Evolutionary conservation across 805 yeast species (phyloP).

Genomic region (Ogataea degrootiae): DNA sequence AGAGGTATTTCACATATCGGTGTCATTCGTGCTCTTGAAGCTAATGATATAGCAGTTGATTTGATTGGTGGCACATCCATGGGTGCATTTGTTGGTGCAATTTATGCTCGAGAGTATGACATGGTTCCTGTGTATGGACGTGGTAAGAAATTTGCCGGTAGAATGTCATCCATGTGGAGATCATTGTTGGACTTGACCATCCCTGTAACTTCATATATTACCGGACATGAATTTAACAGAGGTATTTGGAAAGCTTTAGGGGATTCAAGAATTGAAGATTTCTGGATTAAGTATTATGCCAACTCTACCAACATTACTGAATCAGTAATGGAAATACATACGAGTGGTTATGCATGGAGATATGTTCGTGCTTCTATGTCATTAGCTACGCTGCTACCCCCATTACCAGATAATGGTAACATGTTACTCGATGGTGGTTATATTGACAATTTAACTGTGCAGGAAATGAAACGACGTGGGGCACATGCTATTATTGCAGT

Average conservation of each 20-base stretch:
- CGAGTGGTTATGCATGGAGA: constrained; percentile 92
- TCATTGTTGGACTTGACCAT: constrained; percentile 79
- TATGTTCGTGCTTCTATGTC: constrained; percentile 96
- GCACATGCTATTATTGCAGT: constrained; percentile 86
- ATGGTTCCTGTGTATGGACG: constrained; percentile 87
- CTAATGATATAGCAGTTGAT: constrained; percentile 89
- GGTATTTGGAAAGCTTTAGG: constrained; percentile 98
- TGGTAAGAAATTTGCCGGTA: constrained; percentile 77
- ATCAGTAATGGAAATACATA: constrained; percentile 91
- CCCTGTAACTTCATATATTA: constrained; percentile 90
- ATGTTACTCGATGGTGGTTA: constrained; percentile 97
- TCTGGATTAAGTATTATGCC: constrained; percentile 85
- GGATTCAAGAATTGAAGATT: constrained; percentile 87
- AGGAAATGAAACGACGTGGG: constrained; percentile 86
- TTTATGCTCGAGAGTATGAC: constrained; percentile 90
- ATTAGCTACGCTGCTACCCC: constrained; percentile 88
- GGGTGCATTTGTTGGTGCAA: constrained; percentile 93
- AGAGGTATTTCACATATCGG: constrained; percentile 93
- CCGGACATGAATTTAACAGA: constrained; percentile 95
- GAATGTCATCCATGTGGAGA: constrained; percentile 85
- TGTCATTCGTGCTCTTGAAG: constrained; percentile 84
- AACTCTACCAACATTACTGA: constrained; percentile 94
- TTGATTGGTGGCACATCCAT: constrained; percentile 95
- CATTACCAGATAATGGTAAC: constrained; percentile 80
- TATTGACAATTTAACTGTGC: constrained; percentile 87